phyloP scores from a whole-genome alignment of 2,329 filamentous ascomycete species.

The Sporothrix dimorphospora region DNA sequence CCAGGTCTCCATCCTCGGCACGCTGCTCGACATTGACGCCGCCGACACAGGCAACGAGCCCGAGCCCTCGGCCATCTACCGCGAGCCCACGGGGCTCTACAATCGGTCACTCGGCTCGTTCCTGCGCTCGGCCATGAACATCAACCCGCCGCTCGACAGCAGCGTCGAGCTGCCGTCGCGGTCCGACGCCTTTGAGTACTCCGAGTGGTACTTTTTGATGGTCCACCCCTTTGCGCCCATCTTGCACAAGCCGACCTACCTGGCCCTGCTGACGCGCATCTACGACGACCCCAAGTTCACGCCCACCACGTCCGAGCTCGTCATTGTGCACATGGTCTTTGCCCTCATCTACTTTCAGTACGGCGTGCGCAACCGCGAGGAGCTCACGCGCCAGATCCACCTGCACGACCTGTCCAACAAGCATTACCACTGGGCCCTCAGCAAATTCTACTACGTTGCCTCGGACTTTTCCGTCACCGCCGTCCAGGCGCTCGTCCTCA shows the following conservation, averaged over 20 bases:
- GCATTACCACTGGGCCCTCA: slow-evolving; percentile 77
- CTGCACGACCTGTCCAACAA: slow-evolving; percentile 70
- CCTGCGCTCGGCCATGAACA: slow-evolving; percentile 64
- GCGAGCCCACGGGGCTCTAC: slow-evolving; percentile 51
- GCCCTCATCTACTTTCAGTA: slow-evolving; percentile 78
- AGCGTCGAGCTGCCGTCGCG: slow-evolving; percentile 63
- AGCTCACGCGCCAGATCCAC: slow-evolving; percentile 55
- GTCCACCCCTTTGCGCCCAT: slow-evolving; percentile 73
- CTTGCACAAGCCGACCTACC: slow-evolving; percentile 75
- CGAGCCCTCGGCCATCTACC: slow-evolving; percentile 22
- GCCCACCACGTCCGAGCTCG: slow-evolving; percentile 65
- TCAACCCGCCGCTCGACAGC: slow-evolving; percentile 58
- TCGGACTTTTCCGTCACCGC: slow-evolving; percentile 65
- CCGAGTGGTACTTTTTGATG: slow-evolving; percentile 75
- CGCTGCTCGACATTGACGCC: slow-evolving; percentile 76
- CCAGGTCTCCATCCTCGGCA: slow-evolving; percentile 75
- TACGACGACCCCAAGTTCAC: slow-evolving; percentile 70
- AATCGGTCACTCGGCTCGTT: slow-evolving; percentile 76
- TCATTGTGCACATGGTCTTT: slow-evolving; percentile 78
- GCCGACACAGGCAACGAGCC: slow-evolving; percentile 44
- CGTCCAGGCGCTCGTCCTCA: slow-evolving; percentile 72
- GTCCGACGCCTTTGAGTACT: slow-evolving; percentile 67
- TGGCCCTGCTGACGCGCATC: slow-evolving; percentile 66
- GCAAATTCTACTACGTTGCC: slow-evolving; percentile 67
- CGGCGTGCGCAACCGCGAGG: slow-evolving; percentile 67